phyloP scores from a whole-genome alignment of 1,139 yeast species.

The Arxiozyma telluris region DNA sequence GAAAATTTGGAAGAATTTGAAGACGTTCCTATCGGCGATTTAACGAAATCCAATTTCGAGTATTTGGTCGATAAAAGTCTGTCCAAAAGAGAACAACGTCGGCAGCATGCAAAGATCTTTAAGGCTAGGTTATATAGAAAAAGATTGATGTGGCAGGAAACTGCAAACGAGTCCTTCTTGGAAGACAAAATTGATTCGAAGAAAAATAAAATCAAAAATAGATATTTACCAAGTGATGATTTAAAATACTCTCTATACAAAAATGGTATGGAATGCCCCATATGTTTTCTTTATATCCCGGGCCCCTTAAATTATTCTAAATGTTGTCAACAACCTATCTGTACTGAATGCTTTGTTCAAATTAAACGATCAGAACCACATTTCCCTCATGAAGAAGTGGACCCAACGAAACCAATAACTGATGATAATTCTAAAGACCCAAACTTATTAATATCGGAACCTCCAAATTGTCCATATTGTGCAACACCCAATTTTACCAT shows the following conservation, averaged over 20 bases:
- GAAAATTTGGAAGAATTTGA: constrained; percentile 41
- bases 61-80: constrained; percentile 43
- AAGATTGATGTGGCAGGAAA: constrained; percentile 44
- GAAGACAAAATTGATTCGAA: constrained; percentile 32
- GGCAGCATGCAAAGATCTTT: constrained; percentile 50
- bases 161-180: constrained; percentile 42
- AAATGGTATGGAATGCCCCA: constrained; percentile 77
- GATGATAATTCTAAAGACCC: constrained; percentile 37
- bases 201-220: constrained; percentile 9
- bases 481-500: constrained; percentile 83
- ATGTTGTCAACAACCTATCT: constrained; percentile 88
- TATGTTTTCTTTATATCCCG: constrained; percentile 85
- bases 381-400: constrained; percentile 68
- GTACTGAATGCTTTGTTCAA: constrained; percentile 95
- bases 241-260: constrained; percentile 48
- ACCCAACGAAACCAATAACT: constrained; percentile 28
- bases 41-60: constrained; percentile 28
- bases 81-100: constrained; percentile 36
- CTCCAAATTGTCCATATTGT: constrained; percentile 90
- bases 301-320: constrained; percentile 68
- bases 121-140: constrained; percentile 40
- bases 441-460: constrained; percentile 67
- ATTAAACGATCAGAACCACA: constrained; percentile 92
- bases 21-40: constrained; percentile 43
- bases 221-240: constrained; percentile 35